A percentile compares a stretch with the other conserved stretches of the same genome.
Evolutionary conservation across 768 basidiomycete genomes (phyloP).

Genomic region (Clitopilus passeckerianus): DNA sequence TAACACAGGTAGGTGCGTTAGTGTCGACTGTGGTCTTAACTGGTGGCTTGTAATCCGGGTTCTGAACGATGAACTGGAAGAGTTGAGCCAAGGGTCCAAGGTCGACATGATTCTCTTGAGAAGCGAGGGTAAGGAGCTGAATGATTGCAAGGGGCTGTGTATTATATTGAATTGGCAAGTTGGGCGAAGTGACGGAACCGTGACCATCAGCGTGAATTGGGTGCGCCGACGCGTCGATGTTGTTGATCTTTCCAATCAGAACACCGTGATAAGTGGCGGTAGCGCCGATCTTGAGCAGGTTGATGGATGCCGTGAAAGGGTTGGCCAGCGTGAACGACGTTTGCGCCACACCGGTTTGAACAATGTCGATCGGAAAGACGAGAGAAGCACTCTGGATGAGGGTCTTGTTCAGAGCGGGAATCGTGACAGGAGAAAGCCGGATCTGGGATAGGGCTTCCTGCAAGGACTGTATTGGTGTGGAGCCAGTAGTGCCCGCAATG

Average conservation of each 20-base stretch:
- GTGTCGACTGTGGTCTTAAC: slow-evolving; percentile 20
- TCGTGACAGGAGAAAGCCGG: slow-evolving; percentile 52
- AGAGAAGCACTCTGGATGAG: slow-evolving; percentile 53
- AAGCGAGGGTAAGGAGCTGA: slow-evolving; percentile 42
- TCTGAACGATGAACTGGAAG: slow-evolving; percentile 48
- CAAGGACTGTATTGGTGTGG: slow-evolving; percentile 59
- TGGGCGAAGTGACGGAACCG: slow-evolving; percentile 47
- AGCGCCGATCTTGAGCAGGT: slow-evolving; percentile 49
- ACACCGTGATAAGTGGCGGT: slow-evolving; percentile 51
- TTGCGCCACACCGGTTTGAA: slow-evolving; percentile 53
- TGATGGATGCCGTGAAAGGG: slow-evolving; percentile 71
- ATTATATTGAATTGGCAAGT: slow-evolving; percentile 60
- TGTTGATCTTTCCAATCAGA: slow-evolving; percentile 53
- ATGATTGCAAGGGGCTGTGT: slow-evolving; percentile 60
- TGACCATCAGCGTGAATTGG: slow-evolving; percentile 62
- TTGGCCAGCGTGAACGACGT: slow-evolving; percentile 55
- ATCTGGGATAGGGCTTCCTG: slow-evolving; percentile 58
- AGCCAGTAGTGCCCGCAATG: slow-evolving; percentile 49
- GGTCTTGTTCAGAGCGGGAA: slow-evolving; percentile 60
- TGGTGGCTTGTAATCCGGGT: slow-evolving; percentile 46
- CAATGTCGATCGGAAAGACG: slow-evolving; percentile 58
- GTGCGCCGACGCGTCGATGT: slow-evolving; percentile 45
- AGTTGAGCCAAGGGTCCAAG: slow-evolving; percentile 54
- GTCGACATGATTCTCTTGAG: slow-evolving; percentile 49
- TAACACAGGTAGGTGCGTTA: slow-evolving; percentile 15